These are phyloP conservation scores for Chalaropsis ovoidea DNA, from an alignment of 2,329 filamentous ascomycete species.

Conservation along the genomic window DNA sequence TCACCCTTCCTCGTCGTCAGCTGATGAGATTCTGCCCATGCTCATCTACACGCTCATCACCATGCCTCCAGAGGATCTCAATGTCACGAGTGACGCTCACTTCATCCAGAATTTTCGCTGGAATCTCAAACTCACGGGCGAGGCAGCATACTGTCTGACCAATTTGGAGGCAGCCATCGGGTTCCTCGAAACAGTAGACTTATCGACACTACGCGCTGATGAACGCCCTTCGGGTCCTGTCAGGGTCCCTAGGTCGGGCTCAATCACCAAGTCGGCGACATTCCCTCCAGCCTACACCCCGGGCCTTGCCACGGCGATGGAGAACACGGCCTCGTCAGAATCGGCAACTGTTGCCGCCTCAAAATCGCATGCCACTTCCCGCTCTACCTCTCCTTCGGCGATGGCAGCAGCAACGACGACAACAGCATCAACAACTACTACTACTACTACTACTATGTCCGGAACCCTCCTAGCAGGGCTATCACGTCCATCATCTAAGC, in stretches of 20 bases:
- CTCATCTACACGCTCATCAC: slow-evolving; percentile 94
- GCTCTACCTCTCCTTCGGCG: neutral
- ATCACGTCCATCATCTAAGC: slow-evolving; percentile 34
- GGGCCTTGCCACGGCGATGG: slow-evolving; percentile 30
- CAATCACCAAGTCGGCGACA: slow-evolving; percentile 39
- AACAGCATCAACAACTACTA: neutral
- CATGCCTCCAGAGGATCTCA: slow-evolving; percentile 71
- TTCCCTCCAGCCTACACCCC: slow-evolving; percentile 49
- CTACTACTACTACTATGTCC: slow-evolving; percentile 7
- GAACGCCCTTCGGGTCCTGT: slow-evolving; percentile 59
- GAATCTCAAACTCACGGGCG: slow-evolving; percentile 76
- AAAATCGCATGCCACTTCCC: neutral
- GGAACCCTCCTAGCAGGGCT: slow-evolving; percentile 14
- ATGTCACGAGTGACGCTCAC: slow-evolving; percentile 85
- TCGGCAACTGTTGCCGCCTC: neutral
- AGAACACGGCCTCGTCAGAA: slow-evolving; percentile 19
- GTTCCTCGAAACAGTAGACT: slow-evolving; percentile 89
- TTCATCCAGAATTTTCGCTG: slow-evolving; percentile 91
- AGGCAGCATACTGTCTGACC: slow-evolving; percentile 90
- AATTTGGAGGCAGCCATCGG: slow-evolving; percentile 91
- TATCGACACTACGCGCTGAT: slow-evolving; percentile 75
- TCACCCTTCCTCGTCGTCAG: slow-evolving; percentile 65
- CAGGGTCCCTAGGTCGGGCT: slow-evolving; percentile 45
- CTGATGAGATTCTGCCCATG: slow-evolving; percentile 93
- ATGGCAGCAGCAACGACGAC: neutral